phyloP scores from a whole-genome alignment of 495 filamentous ascomycete genomes.

The Xylaria longipes region DNA sequence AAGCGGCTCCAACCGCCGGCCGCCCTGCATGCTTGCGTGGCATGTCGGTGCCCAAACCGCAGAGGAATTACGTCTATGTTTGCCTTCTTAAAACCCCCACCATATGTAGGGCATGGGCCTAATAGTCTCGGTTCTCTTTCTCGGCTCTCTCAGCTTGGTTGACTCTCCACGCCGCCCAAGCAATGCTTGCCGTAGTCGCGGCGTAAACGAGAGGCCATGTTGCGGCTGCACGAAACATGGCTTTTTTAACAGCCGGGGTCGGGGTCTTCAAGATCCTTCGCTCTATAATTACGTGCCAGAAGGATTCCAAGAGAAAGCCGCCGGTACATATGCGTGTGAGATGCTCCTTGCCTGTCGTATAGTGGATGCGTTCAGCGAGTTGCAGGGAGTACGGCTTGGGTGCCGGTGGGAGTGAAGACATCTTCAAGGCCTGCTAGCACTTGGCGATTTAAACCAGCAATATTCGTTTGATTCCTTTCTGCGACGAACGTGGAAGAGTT shows the following conservation, averaged over 20 bases:
- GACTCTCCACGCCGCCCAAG: conserved; percentile 34
- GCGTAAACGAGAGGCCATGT: conserved; percentile 28
- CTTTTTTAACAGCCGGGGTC: conserved; percentile 20
- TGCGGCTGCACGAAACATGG: conserved; percentile 24
- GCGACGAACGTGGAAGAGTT: neutral
- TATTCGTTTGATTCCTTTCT: neutral
- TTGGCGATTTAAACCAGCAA: neutral
- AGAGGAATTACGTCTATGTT: conserved; percentile 23
- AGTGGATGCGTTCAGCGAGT: conserved; percentile 34
- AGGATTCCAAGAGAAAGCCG: conserved; percentile 29
- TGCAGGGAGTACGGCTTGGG: conserved; percentile 30
- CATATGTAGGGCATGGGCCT: neutral
- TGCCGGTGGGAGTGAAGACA: conserved; percentile 20
- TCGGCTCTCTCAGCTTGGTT: conserved; percentile 1
- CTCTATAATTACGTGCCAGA: conserved; percentile 31
- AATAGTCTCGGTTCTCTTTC: neutral
- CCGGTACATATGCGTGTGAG: conserved; percentile 23
- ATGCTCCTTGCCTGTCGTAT: conserved; percentile 30
- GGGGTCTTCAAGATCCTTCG: conserved; percentile 28
- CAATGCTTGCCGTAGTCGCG: conserved; percentile 17
- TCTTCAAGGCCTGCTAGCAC: neutral
- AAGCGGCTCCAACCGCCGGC: neutral
- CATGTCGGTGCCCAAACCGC: conserved; percentile 8
- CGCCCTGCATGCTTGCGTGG: neutral
- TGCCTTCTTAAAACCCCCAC: conserved; percentile 5